Evolutionary conservation across 2,329 filamentous ascomycete genomes (phyloP), one percentile per base, ranked within the genome.

Genomic region (Colletotrichum sansevieriae): DNA sequence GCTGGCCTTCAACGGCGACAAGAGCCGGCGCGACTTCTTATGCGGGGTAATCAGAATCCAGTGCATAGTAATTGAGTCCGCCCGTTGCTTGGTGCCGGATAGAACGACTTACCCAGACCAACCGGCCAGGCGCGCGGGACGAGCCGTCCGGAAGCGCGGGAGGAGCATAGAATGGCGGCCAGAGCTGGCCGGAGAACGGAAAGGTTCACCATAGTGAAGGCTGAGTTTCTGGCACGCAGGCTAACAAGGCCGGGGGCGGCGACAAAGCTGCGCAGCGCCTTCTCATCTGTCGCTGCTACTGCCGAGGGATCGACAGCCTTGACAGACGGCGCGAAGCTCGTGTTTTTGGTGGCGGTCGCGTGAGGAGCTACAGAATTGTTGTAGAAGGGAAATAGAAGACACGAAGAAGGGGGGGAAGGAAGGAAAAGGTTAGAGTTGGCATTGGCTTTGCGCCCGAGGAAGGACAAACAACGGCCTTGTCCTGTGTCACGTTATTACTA

Each of bases 381-480:
- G 22, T 55, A n/a, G 51, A 46, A 49, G 49, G 49, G 22, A 25
- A 51, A n/a, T 47, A 43, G 29, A 66, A 39, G 47, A n/a, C n/a
- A 43, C 58, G 63, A 44, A 29, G 57, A 44, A 20, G 18, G 39
- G 3, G 20, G 18, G 4, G 18, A 20, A 52, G 15, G 13, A 33
- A 39, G 29, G 18, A 29, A 41, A 60, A 29, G 37, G 47, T 60
- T 47, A 69, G 35, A 65, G 62, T 66, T 39, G 35, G 66, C 62
- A 69, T 69, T 65, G 66, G 57, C 55, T 69, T 69, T 69, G 55
- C 61, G 55, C 54, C 65, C 61, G 33, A 46, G 29, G 54, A 29
- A 61, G 46, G 55, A 49, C 61, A 59, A 55, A 55, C 54, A 59
- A 59, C 47, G 47, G 25, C 37, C 25, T 49, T 37, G 65, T 59